Base-by-base conservation (phyloP, 2,329 filamentous ascomycete genomes). In the Bimuria novae-zelandiae region DNA sequence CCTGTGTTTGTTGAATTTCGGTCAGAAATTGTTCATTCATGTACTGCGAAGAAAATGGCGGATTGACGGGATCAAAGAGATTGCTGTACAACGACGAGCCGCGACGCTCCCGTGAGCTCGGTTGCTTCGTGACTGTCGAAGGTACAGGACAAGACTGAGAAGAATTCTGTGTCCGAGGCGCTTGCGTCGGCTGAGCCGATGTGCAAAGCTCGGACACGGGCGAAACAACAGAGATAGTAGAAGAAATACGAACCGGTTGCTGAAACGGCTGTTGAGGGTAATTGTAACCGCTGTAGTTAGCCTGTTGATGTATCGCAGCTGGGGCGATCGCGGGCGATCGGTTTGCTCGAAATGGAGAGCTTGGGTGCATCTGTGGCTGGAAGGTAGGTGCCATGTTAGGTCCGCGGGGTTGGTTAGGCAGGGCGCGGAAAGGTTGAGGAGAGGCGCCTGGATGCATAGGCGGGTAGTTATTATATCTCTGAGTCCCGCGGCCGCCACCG, bases 21-120 rank as follows among this genome's bases (percentile, higher is more conserved):
- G 84, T 91, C 80, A 92, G 88, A 84, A 83, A 81, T 60, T 83
- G 81, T 73, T 92, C 88, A 82, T 88, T 90, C 61, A 86, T 81
- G 68, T 84, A 84, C 70, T 79, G 87, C 68, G 86, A 84, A 54
- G 87, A 86, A 53, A 92, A 75, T 76, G 90, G 84, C 70, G 84
- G 71, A 51, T 75, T 64, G 54, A 68, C 41, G 54, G 59, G 39
- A 53, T 60, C 48, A 59, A 66, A 51, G 51, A 65, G 68, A 63
- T 58, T 62, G 50, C 23, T 25, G 7, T 27, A 47, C 44, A 62
- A 58, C 37, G 60, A 49, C 57, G 55, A 48, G 45, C 62, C 49
- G 36, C 53, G 55, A 49, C 54, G 60, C 45, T 59, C 52, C 54
- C 54, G 59, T 43, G 55, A 59, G 14, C 59, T 52, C 40, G 60